These are phyloP conservation scores for Petasospora rhodanensis DNA, from an alignment of 1,139 yeast species.

Conservation along the genomic window DNA sequence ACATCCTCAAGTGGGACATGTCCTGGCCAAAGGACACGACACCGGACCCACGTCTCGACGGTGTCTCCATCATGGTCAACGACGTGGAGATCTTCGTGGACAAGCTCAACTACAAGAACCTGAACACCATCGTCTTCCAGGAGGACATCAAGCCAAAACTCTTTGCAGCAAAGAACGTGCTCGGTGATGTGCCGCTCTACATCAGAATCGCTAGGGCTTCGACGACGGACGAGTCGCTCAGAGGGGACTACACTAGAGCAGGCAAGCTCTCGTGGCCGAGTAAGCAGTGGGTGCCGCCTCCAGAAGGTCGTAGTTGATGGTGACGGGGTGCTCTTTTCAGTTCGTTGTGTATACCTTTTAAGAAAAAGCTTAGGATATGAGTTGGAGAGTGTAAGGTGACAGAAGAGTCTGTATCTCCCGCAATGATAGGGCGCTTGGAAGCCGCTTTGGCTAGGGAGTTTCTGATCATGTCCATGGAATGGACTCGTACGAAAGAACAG, in stretches of 20 bases:
- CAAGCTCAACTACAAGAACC: constrained; percentile 36
- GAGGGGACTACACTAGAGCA: constrained; percentile 56
- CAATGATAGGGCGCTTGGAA: too few species aligned
- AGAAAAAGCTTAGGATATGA: too few species aligned
- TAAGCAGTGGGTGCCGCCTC: too few species aligned
- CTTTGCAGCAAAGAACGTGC: constrained; percentile 17
- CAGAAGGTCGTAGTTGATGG: too few species aligned
- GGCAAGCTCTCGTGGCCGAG: constrained; percentile 57
- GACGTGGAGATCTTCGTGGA: constrained; percentile 79
- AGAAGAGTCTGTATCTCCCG: too few species aligned
- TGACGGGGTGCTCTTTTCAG: too few species aligned
- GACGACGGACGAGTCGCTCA: constrained; percentile 31
- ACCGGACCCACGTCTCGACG: constrained; percentile 22
- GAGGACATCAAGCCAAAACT: constrained; percentile 31
- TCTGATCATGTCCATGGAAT: too few species aligned
- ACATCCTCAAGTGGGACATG: constrained; percentile 25
- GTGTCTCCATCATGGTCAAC: constrained; percentile 64
- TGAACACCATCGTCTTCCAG: constrained; percentile 35
- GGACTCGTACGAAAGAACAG: too few species aligned
- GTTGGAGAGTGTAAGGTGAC: too few species aligned
- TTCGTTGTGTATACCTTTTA: too few species aligned
- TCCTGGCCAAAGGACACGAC: constrained; percentile 25
- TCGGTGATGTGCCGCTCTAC: constrained; percentile 39
- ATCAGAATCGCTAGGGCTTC: constrained; percentile 51
- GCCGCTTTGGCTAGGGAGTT: too few species aligned